These are phyloP conservation scores for Gryganskiella cystojenkinii DNA, from an alignment of 192 early-diverging fungal species.

Conservation along the genomic window DNA sequence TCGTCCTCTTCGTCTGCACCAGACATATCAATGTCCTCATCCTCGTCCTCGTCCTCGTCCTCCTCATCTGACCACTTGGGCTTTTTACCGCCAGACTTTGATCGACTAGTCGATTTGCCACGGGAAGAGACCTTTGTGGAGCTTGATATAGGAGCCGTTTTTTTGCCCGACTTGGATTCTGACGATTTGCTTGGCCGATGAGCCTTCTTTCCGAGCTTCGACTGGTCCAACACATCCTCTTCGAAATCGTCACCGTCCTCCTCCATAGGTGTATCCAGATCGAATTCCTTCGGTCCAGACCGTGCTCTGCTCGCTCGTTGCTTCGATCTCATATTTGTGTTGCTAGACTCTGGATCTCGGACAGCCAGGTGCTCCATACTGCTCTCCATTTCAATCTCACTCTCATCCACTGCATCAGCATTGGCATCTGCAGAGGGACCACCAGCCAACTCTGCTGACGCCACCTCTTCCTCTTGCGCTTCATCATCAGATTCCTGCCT, in stretches of 20 bases:
- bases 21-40: constrained; percentile 3
- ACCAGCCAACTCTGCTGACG: too few species aligned
- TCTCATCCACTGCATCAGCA: background rate
- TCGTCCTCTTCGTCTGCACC: background rate
- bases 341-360: background rate
- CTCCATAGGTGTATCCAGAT: constrained; percentile 1
- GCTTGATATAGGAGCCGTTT: too few species aligned
- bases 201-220: too few species aligned
- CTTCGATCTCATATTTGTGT: background rate
- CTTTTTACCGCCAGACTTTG: background rate
- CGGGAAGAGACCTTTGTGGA: too few species aligned
- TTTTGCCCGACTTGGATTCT: too few species aligned
- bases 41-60: background rate
- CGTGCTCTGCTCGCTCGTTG: background rate
- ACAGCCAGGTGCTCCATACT: background rate
- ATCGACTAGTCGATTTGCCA: too few species aligned
- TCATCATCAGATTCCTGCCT: background rate
- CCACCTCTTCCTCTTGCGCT: background rate
- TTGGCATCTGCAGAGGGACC: too few species aligned
- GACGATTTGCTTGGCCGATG: too few species aligned
- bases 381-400: constrained; percentile 4
- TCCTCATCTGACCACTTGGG: too few species aligned
- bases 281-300: background rate
- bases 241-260: background rate
- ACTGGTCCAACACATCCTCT: background rate